Evolutionary conservation across 2,329 filamentous ascomycete species (phyloP), one percentile per base, ranked within the genome.

Genomic region (Exophiala oligosperma): DNA sequence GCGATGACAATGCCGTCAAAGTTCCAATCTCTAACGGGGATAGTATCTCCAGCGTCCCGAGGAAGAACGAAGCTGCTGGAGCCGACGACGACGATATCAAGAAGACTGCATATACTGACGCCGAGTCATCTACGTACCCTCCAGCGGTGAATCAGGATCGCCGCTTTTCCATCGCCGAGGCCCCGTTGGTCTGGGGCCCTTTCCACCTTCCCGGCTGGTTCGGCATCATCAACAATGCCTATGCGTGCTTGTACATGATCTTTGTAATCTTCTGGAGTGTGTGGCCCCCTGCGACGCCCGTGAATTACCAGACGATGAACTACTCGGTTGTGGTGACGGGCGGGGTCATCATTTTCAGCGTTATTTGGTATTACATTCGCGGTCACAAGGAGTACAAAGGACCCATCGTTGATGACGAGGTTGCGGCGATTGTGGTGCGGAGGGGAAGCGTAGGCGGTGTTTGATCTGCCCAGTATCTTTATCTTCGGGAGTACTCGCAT

Each of bases 221-320:
- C 1, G 83, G 83, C 0, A 80, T 77, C 4, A 64, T 77, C 23
- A 85, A 84, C 67, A 86, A 85, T 56, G 66, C 73, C 1, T 80
- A 83, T 50, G 77, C 81, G 1, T 81, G 79, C 64, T 50, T 73
- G 2, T 86, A 84, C 64, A 77, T 81, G 67, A 57, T 80, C 1
- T 78, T 85, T 41, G 73, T 84, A 1, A 76, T 82, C 9, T 84
- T 86, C 69, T 85, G 81, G 75, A 78, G 75, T 23, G 81, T 84
- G 48, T 80, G 77, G 77, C 77, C 77, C 68, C 73, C 74, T 1
- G 64, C 60, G 2, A 71, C 66, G 0, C 69, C 68, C 0, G 66
- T 72, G 0, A 68, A 69, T 3, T 66, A 73, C 0, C 66, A 69
- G 0, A 76, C 70, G 11, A 78, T 80, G 74, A 83, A 83, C 66